Percentiles rank a stretch among this genome's conserved stretches.
These are phyloP conservation scores for Secale cereale DNA, from an alignment of 176 grass and related monocot genomes.

Conservation along the genomic window DNA sequence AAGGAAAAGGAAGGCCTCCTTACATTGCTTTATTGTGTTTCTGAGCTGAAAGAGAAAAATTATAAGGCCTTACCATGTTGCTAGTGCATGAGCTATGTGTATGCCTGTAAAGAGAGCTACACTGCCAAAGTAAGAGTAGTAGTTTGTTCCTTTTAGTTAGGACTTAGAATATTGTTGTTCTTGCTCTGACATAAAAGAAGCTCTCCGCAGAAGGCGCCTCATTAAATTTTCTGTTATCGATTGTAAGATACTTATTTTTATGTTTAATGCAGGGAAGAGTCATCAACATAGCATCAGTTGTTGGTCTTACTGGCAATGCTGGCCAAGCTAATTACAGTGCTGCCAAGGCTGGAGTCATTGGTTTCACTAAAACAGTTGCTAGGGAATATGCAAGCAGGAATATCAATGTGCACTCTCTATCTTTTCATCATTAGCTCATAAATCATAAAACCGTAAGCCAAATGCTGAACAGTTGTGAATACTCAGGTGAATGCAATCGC, in stretches of 20 bases:
- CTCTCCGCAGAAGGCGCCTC: neutral
- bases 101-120: neutral
- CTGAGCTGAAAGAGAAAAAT: neutral
- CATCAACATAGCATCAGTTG: conserved; percentile 95
- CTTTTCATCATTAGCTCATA: conserved; percentile 5
- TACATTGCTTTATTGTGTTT: neutral
- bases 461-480: conserved; percentile 33
- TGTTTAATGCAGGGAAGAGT: conserved; percentile 66
- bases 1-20: neutral
- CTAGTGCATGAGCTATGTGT: neutral
- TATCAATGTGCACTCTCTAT: conserved; percentile 57
- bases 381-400: conserved; percentile 98
- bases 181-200: neutral
- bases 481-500: conserved; percentile 91
- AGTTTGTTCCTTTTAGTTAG: neutral
- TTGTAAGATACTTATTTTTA: conserved; percentile 16
- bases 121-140: neutral
- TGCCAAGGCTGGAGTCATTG: conserved; percentile 94
- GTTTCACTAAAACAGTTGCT: conserved; percentile 92
- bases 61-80: conserved; percentile 1
- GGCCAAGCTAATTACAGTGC: conserved; percentile 98
- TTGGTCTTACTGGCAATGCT: conserved; percentile 84
- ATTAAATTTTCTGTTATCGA: neutral
- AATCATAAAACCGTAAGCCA: neutral
- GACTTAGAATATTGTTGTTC: neutral